A percentile compares a stretch with the other conserved stretches of the same genome.
phyloP scores from a whole-genome alignment of 352 stramenopile genomes.

The Halophytophthora batemanensis region DNA sequence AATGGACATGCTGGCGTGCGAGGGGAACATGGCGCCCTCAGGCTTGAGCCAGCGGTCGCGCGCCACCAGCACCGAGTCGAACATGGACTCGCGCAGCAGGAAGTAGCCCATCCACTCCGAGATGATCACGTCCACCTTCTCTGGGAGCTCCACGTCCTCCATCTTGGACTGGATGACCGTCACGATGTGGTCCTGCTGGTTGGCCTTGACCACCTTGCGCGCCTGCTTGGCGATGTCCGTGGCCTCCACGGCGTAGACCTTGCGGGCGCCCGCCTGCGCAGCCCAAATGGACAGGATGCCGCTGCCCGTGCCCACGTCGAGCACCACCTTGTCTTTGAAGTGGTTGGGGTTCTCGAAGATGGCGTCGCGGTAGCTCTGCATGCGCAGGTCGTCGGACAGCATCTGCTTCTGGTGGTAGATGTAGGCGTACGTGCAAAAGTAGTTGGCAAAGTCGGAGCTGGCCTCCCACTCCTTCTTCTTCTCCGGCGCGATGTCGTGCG shows the following conservation, averaged over 20 bases:
- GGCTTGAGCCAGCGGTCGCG: constrained; percentile 96
- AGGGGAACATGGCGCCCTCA: constrained; percentile 98
- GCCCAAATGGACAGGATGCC: constrained; percentile 99
- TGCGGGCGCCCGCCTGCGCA: constrained; percentile 96
- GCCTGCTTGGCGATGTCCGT: constrained; percentile 98
- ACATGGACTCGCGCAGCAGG: constrained; percentile 98
- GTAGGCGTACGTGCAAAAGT: constrained; percentile 90
- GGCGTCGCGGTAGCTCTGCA: constrained; percentile 97
- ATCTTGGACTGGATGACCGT: constrained; percentile 99
- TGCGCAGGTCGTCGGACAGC: constrained; percentile 98
- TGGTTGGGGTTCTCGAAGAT: constrained; percentile 97
- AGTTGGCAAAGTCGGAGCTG: constrained; percentile 88
- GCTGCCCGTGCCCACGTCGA: constrained; percentile 99
- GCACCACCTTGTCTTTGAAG: constrained; percentile 99
- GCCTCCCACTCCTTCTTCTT: constrained; percentile 82
- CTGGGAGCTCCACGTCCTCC: constrained; percentile 96
- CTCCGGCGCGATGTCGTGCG: constrained; percentile 62
- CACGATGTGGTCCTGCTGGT: constrained; percentile 95
- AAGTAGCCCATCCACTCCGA: constrained; percentile 99
- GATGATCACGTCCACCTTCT: constrained; percentile 99
- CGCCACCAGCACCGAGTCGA: constrained; percentile 97
- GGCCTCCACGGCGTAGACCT: constrained; percentile 97
- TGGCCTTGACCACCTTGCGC: constrained; percentile 94
- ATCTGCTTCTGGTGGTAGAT: constrained; percentile 98
- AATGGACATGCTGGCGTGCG: constrained; percentile 97